Base-by-base conservation (phyloP, 2,329 filamentous ascomycete species). In the Alternaria triticimaculans region DNA sequence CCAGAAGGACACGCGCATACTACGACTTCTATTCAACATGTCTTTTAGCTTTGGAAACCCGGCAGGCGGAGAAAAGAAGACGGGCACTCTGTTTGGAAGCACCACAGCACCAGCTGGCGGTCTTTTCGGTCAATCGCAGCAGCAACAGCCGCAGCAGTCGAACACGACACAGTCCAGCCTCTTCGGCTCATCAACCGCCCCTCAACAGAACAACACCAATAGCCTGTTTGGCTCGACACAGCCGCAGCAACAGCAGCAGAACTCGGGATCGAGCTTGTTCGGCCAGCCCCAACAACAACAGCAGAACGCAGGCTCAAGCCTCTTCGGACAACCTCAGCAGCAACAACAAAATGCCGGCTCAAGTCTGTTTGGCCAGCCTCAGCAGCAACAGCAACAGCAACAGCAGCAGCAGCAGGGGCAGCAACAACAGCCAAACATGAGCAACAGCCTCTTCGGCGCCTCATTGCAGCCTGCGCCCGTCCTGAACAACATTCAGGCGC, bases 291-390 rank as follows among this genome's bases (percentile, higher is more conserved):
- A 70, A 41, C 70, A 72, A 21, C 65, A 62, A 8, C 67, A 66
- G 26, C 73, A 76, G 44, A 80, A 80, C 59, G 72, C 77, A 48
- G 79, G 82, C 58, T 82, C 84, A 53, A 72, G 68, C 43, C 43
- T 75, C 33, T 76, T 74, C 44, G 83, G 69, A 3, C 73, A 85
- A 50, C 75, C 80, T 65, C 79, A 84, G 67, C 78, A 78, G 50
- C 76, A 68, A 37, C 62, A 64, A 25, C 56, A 58, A 18, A 80
- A 81, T 64, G 74, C 78, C 51, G 79, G 82, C 60, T 82, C 84
- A 58, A 72, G 70, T 56, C 49, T 76, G 43, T 78, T 76, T 50
- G 83, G 71, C 2, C 73, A 85, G 51, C 76, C 79, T 63, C 79
- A 84, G 51, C 76, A 80, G 65, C 79, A 83, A 68, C 78, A 78